Conservation (phyloP, 805 yeast species). For the Kodamaea leandrae region DNA sequence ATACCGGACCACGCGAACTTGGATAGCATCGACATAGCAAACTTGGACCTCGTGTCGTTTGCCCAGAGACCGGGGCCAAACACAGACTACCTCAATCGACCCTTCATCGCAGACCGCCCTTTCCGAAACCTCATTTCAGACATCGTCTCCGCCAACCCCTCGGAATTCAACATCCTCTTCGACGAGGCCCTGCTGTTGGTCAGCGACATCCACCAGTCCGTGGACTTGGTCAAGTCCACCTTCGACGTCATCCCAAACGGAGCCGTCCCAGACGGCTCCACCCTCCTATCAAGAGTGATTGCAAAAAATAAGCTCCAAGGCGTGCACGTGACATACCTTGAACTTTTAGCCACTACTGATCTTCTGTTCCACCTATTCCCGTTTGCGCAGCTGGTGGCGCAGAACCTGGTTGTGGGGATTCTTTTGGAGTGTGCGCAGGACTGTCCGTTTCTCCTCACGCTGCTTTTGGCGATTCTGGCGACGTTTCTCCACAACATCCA, state of each 20-base stretch:
- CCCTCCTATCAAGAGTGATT: slow-evolving; percentile 15
- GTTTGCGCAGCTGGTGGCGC: slow-evolving; percentile 34
- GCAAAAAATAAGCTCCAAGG: slow-evolving; percentile 23
- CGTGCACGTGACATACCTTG: slow-evolving; percentile 33
- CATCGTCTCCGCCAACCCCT: slow-evolving; percentile 4
- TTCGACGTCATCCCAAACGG: not conserved
- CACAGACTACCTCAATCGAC: not conserved
- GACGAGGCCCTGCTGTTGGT: slow-evolving; percentile 36
- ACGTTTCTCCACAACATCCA: slow-evolving; percentile 26
- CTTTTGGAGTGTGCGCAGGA: slow-evolving; percentile 20
- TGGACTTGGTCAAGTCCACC: not conserved
- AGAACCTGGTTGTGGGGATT: slow-evolving; percentile 32
- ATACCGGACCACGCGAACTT: not conserved
- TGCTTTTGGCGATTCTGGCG: slow-evolving; percentile 26
- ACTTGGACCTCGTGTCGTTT: too few species aligned
- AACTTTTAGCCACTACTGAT: slow-evolving; percentile 27
- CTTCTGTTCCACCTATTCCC: slow-evolving; percentile 36
- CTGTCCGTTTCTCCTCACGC: slow-evolving; percentile 22
- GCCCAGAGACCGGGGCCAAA: not conserved
- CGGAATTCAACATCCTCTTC: slow-evolving; percentile 18
- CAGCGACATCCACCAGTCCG: slow-evolving; percentile 26
- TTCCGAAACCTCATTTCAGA: slow-evolving; percentile 15
- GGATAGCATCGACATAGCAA: too few species aligned
- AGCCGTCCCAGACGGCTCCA: not conserved
- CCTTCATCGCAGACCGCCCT: slow-evolving; percentile 1